A percentile compares a stretch with the other conserved stretches of the same genome.
phyloP scores from a whole-genome alignment of 768 basidiomycete genomes.

The Rhizopogon rudus region DNA sequence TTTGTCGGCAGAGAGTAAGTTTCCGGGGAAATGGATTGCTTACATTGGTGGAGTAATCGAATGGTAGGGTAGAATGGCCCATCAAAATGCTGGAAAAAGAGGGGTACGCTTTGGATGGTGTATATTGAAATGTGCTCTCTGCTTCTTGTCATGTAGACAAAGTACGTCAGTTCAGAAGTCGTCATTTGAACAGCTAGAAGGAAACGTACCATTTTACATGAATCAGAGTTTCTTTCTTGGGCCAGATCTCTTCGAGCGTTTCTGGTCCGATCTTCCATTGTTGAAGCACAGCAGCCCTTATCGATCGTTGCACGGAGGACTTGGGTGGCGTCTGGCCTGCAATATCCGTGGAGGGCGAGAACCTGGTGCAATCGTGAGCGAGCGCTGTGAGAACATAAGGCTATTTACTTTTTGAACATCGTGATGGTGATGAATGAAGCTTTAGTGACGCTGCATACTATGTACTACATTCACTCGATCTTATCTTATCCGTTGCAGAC shows the following conservation, averaged over 20 bases:
- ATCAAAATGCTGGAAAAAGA: conserved; percentile 97
- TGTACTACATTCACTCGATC: not conserved
- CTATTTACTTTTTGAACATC: conserved; percentile 74
- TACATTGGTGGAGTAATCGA: conserved; percentile 88
- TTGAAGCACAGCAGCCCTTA: conserved; percentile 72
- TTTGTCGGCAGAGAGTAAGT: not conserved
- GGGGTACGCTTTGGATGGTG: conserved; percentile 78
- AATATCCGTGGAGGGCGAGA: conserved; percentile 73
- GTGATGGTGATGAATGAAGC: conserved; percentile 17
- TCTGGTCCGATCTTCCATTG: conserved; percentile 83
- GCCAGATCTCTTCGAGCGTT: conserved; percentile 89
- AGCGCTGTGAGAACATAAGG: conserved; percentile 7
- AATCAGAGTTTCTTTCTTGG: conserved; percentile 94
- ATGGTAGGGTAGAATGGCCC: conserved; percentile 90
- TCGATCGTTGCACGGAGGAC: conserved; percentile 86
- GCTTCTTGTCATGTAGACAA: conserved; percentile 41
- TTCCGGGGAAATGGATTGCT: conserved; percentile 18
- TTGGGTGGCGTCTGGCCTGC: conserved; percentile 89
- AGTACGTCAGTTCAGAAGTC: conserved; percentile 7
- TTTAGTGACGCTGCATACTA: conserved; percentile 9
- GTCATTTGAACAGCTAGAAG: not conserved
- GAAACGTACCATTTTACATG: conserved; percentile 79
- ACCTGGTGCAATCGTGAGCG: conserved; percentile 37
- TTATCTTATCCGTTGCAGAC: not conserved
- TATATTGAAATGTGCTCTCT: conserved; percentile 95